A percentile compares a stretch with the other conserved stretches of the same genome.
phyloP scores from a whole-genome alignment of 805 yeast species.

The Suhomyces pyralidae region DNA sequence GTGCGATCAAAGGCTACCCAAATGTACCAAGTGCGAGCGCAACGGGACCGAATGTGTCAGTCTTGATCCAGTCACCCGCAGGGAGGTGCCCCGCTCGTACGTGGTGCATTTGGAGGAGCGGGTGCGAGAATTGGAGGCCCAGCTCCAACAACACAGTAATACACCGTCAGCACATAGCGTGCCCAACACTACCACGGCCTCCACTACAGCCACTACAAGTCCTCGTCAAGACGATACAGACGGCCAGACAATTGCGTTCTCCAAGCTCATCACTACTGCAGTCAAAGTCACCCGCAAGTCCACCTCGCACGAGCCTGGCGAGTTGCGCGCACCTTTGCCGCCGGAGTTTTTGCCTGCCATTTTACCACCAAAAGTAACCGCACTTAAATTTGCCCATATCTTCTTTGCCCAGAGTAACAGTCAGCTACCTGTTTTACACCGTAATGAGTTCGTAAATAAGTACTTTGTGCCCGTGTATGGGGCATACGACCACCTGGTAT shows the following conservation, averaged over 20 bases:
- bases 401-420: slow-evolving; percentile 80
- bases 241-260: slow-evolving; percentile 53
- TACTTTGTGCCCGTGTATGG: slow-evolving; percentile 85
- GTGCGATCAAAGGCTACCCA: slow-evolving; percentile 68
- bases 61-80: slow-evolving; percentile 82
- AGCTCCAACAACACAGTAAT: slow-evolving; percentile 22
- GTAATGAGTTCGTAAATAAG: slow-evolving; percentile 66
- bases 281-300: slow-evolving; percentile 47
- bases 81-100: slow-evolving; percentile 80
- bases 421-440: slow-evolving; percentile 78
- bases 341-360: slow-evolving; percentile 39
- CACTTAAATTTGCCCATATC: slow-evolving; percentile 59
- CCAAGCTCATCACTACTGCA: slow-evolving; percentile 74
- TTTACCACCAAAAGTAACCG: slow-evolving; percentile 68
- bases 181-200: not conserved
- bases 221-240: not conserved
- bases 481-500: slow-evolving; percentile 43
- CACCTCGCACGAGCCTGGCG: slow-evolving; percentile 7
- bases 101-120: slow-evolving; percentile 69
- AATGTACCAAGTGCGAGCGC: slow-evolving; percentile 59
- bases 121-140: slow-evolving; percentile 52
- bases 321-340: slow-evolving; percentile 13
- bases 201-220: not conserved
- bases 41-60: slow-evolving; percentile 77
- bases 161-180: not conserved